Percentiles rank a stretch among this genome's conserved stretches.
Conservation (phyloP, 805 yeast species). For the Hanseniaspora mollemarum region DNA sequence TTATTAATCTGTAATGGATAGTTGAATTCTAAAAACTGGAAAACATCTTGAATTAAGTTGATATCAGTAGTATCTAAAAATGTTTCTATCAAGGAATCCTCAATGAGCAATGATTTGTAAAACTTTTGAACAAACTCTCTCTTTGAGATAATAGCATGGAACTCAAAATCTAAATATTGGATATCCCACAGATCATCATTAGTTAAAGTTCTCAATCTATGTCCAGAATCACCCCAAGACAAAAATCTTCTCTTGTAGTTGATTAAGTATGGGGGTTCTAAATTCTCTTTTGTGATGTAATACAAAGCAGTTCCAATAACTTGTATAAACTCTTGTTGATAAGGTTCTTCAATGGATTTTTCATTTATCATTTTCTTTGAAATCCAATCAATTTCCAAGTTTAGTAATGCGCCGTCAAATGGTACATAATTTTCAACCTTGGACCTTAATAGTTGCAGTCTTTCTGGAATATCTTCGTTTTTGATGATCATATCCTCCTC, state of each 20-base stretch:
- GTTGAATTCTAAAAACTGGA: conserved; percentile 70
- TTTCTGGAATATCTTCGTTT: conserved; percentile 79
- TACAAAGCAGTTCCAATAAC: conserved; percentile 63
- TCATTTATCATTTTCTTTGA: conserved; percentile 50
- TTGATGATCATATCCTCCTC: conserved; percentile 84
- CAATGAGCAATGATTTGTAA: conserved; percentile 41
- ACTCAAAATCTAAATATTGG: conserved; percentile 74
- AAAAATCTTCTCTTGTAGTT: conserved; percentile 86
- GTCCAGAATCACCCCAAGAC: conserved; percentile 34
- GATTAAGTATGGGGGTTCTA: conserved; percentile 93
- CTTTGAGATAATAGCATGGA: conserved; percentile 71
- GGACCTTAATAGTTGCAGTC: conserved; percentile 66
- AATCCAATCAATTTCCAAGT: conserved; percentile 69
- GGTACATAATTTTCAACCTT: conserved; percentile 46
- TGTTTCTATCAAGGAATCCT: conserved; percentile 49
- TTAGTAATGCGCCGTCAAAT: conserved; percentile 56
- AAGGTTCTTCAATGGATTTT: conserved; percentile 36
- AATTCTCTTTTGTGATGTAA: conserved; percentile 61
- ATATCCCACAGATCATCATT: conserved; percentile 83
- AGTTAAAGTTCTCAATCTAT: conserved; percentile 40
- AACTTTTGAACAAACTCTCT: conserved; percentile 50
- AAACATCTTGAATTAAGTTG: conserved; percentile 55
- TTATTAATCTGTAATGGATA: conserved; percentile 37
- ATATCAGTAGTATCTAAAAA: conserved; percentile 47
- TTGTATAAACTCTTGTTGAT: conserved; percentile 44